Base-by-base conservation (phyloP, 2,329 filamentous ascomycete species). In the Alternaria gansuensis region DNA sequence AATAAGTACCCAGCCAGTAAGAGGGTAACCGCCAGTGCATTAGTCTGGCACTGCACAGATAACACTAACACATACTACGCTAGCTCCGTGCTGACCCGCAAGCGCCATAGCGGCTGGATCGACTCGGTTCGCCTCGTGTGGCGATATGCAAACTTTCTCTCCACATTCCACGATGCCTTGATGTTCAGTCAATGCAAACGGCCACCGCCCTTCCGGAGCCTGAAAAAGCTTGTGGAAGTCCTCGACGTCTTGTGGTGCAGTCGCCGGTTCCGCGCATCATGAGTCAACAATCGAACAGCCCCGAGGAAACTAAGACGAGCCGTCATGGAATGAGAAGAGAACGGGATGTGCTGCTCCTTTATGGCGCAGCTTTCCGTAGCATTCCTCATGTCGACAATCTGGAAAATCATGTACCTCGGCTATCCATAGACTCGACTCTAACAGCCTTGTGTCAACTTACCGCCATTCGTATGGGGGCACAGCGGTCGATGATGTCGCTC, bases 381-480 rank as follows among this genome's bases (percentile, higher is more conserved):
- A 63, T 73, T 13, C 66, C 63, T 23, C 57, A 54, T 9, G 61
- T 72, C n/a, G 60, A 67, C 39, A 45, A 48, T 6, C 21, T 57
- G 33, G 55, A 65, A 10, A 36, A 51, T 17, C 63, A 71, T 59
- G 40, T 56, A 13, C 60, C 74, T 23, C 67, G 51, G 29, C 48
- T 55, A 4, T 74, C 71, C 13, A 51, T 45, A 4, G 74, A 77
- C 52, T 65, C 73, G 29, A 69, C 72, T 14, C 65, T 78, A 10
- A 72, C 67, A 5, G 74, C 75, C 26, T 69, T 78, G 46, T 74
- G 70, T 23, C 77, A 79, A 59, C 66, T 78, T 31, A 74, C 73
- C 3, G 65, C 74, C 3, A 62, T 78, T 29, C 70, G 75, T 14
- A 67, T 79, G 39, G 60, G 67, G n/a, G 72, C 64, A 14, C 58